These are phyloP conservation scores for Isatis tinctoria DNA, from an alignment of 345 rosid species.

Conservation along the genomic window DNA sequence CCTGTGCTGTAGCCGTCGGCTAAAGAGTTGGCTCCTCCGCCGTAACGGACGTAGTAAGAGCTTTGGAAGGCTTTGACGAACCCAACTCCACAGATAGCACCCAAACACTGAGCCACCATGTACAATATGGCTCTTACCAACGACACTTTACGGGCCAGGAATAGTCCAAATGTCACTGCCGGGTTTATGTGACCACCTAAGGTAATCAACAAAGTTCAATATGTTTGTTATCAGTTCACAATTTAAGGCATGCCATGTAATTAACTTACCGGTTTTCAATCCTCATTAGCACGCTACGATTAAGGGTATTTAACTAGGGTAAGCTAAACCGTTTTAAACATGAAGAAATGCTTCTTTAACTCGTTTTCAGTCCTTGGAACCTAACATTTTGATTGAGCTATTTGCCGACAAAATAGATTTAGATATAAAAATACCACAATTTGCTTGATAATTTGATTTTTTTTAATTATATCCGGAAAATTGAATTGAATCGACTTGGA, in stretches of 20 bases:
- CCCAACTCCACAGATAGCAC: slow-evolving; percentile 69
- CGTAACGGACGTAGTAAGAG: slow-evolving; percentile 44
- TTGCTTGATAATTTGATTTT: too few species aligned
- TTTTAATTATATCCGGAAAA: too few species aligned
- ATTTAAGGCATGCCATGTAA: neutral
- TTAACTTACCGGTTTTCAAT: neutral
- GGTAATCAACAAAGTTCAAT: neutral
- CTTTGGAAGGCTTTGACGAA: slow-evolving; percentile 60
- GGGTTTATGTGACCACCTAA: slow-evolving; percentile 74
- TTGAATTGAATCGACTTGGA: too few species aligned
- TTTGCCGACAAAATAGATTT: neutral
- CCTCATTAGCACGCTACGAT: neutral
- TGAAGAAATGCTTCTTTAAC: neutral
- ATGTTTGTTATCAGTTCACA: neutral
- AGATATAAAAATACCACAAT: too few species aligned
- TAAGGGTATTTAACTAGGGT: neutral
- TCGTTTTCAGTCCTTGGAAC: neutral
- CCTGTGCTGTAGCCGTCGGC: slow-evolving; percentile 46
- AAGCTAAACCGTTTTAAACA: neutral
- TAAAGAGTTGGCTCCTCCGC: slow-evolving; percentile 61
- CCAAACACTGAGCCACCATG: slow-evolving; percentile 66
- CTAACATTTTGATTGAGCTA: neutral
- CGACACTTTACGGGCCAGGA: slow-evolving; percentile 60
- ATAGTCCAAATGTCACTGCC: slow-evolving; percentile 62
- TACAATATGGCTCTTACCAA: slow-evolving; percentile 55